A percentile compares a stretch with the other conserved stretches of the same genome.
phyloP scores from a whole-genome alignment of 2,329 filamentous ascomycete genomes.

The Parascedosporium putredinis region DNA sequence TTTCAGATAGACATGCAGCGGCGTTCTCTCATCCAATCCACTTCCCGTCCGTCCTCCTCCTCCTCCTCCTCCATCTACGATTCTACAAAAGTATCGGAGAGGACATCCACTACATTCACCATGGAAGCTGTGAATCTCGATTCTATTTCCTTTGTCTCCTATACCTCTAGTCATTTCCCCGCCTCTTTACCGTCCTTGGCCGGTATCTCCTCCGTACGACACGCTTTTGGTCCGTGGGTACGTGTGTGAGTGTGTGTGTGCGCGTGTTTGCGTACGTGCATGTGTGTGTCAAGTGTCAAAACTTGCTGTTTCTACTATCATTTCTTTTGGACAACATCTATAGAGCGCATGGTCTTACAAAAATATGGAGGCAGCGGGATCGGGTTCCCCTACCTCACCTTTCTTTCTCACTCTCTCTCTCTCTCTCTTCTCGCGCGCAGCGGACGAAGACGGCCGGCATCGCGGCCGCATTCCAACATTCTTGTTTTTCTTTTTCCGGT shows the following conservation, averaged over 20 bases:
- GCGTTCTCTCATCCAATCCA: too few species aligned
- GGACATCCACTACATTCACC: neutral
- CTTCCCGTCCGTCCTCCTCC: too few species aligned
- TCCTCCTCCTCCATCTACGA: too few species aligned
- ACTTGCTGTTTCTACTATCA: neutral
- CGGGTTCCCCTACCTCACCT: too few species aligned
- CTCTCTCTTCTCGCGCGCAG: too few species aligned
- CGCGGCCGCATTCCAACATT: too few species aligned
- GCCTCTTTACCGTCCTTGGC: conserved; percentile 5
- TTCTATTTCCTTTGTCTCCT: neutral
- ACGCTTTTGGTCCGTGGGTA: neutral
- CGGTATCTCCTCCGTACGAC: neutral
- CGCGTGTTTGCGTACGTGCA: neutral
- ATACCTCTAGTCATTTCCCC: neutral
- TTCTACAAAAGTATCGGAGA: too few species aligned
- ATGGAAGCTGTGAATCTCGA: neutral
- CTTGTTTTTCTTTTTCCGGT: too few species aligned
- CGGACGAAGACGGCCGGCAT: too few species aligned
- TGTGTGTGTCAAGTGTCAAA: neutral
- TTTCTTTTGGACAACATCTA: neutral
- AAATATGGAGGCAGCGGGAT: too few species aligned
- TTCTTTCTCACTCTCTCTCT: neutral
- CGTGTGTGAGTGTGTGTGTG: neutral
- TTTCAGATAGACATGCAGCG: neutral
- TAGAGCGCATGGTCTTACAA: too few species aligned